Conservation (phyloP, 805 yeast species). For the Wickerhamomyces sydowiorum region DNA sequence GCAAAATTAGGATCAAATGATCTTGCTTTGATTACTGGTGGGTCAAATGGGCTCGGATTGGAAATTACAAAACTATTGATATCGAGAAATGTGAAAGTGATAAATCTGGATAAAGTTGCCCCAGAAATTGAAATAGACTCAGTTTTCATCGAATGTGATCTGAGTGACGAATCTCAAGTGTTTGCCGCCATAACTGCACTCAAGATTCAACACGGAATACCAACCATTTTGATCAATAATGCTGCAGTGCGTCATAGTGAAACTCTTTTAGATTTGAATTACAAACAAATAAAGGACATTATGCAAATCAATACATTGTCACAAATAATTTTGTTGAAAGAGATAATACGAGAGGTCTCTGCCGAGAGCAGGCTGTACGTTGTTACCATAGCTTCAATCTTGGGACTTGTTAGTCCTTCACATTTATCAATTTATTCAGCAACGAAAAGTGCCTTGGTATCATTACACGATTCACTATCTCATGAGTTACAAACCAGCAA, state of each 20-base stretch:
- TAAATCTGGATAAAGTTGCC: conserved; percentile 23
- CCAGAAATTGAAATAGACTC: conserved; percentile 5
- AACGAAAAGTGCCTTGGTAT: conserved; percentile 77
- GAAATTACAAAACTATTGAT: conserved; percentile 19
- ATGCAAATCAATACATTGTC: conserved; percentile 62
- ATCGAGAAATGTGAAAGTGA: conserved; percentile 13
- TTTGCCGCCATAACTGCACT: conserved; percentile 34
- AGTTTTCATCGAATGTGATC: conserved; percentile 57
- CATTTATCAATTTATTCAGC: conserved; percentile 76
- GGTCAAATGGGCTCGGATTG: conserved; percentile 31
- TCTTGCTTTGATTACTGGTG: conserved; percentile 30
- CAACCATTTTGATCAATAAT: conserved; percentile 70
- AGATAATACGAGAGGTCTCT: conserved; percentile 57
- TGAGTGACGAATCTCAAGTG: conserved; percentile 43
- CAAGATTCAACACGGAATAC: conserved; percentile 38
- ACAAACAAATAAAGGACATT: conserved; percentile 49
- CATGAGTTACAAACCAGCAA: conserved; percentile 60
- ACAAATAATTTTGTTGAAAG: conserved; percentile 59
- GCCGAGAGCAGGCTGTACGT: conserved; percentile 55
- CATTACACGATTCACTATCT: conserved; percentile 76
- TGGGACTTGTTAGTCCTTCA: conserved; percentile 80
- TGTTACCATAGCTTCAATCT: conserved; percentile 71
- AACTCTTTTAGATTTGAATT: conserved; percentile 40
- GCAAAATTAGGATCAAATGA: conserved; percentile 8
- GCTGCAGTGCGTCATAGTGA: conserved; percentile 68